Conservation (phyloP, 805 yeast species). For the Kuraishia borneana region DNA sequence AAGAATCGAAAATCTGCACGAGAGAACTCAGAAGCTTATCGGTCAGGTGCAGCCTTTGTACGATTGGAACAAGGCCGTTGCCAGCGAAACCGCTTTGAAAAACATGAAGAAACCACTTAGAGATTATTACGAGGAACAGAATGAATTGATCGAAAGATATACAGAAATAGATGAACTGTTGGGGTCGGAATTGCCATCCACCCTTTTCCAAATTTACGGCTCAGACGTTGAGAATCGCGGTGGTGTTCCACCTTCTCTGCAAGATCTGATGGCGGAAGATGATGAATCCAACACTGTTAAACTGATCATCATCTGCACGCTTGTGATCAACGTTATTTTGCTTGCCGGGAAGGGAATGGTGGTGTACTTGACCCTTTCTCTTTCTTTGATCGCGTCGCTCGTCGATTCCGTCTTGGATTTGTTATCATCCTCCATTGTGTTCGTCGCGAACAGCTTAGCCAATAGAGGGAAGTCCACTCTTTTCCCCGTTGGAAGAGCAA, state of each 20-base stretch:
- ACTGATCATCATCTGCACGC: slow-evolving; percentile 54
- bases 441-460: slow-evolving; percentile 42
- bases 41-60: slow-evolving; percentile 25
- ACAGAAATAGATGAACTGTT: slow-evolving; percentile 51
- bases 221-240: slow-evolving; percentile 15
- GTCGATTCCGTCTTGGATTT: slow-evolving; percentile 70
- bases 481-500: slow-evolving; percentile 62
- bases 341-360: slow-evolving; percentile 51
- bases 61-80: slow-evolving; percentile 25
- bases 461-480: slow-evolving; percentile 19
- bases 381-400: slow-evolving; percentile 68
- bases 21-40: slow-evolving; percentile 36
- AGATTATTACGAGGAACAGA: slow-evolving; percentile 45
- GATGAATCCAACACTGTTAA: slow-evolving; percentile 31
- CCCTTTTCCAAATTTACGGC: slow-evolving; percentile 53
- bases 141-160: slow-evolving; percentile 44
- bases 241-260: neutral
- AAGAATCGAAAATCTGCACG: slow-evolving; percentile 21
- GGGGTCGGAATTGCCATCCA: slow-evolving; percentile 59
- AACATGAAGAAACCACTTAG: slow-evolving; percentile 19
- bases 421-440: slow-evolving; percentile 64
- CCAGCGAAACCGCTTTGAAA: slow-evolving; percentile 13
- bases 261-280: slow-evolving; percentile 18
- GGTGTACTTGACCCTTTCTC: slow-evolving; percentile 53
- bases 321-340: slow-evolving; percentile 45